A percentile compares a stretch with the other conserved stretches of the same genome.
phyloP scores from a whole-genome alignment of 1,284 basidiomycete genomes.

The Apiotrichum brassicae region DNA sequence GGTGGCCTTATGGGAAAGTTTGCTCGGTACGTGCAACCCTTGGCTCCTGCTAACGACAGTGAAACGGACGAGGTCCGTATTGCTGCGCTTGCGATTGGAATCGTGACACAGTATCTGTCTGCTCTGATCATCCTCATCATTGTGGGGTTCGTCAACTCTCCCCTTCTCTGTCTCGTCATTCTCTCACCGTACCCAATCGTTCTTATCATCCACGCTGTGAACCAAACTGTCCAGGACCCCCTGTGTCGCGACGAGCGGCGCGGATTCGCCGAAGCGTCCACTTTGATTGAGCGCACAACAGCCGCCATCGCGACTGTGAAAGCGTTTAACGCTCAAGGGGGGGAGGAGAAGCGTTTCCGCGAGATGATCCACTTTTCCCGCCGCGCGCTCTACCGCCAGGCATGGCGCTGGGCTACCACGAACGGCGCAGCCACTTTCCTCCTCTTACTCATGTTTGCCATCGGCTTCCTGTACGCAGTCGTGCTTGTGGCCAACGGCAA shows the following conservation, averaged over 20 bases:
- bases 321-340: constrained; percentile 76
- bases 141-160: constrained; percentile 74
- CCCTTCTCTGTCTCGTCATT: constrained; percentile 81
- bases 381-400: constrained; percentile 50
- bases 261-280: constrained; percentile 64
- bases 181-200: constrained; percentile 83
- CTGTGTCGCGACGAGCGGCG: constrained; percentile 63
- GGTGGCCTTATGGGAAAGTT: constrained; percentile 94
- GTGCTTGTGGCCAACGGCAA: constrained; percentile 71
- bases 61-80: constrained; percentile 90
- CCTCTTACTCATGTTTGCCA: constrained; percentile 87
- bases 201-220: constrained; percentile 64
- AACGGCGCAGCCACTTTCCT: constrained; percentile 67
- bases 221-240: constrained; percentile 60
- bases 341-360: constrained; percentile 56
- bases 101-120: constrained; percentile 70
- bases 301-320: constrained; percentile 86
- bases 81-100: constrained; percentile 70
- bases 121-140: constrained; percentile 72
- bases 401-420: constrained; percentile 69
- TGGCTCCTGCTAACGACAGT: constrained; percentile 48
- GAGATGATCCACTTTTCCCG: constrained; percentile 53
- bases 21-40: constrained; percentile 57
- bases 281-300: constrained; percentile 70
- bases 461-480: constrained; percentile 93